These are phyloP conservation scores for Chamaenerion angustifolium DNA, from an alignment of 345 rosid species.

Conservation along the genomic window DNA sequence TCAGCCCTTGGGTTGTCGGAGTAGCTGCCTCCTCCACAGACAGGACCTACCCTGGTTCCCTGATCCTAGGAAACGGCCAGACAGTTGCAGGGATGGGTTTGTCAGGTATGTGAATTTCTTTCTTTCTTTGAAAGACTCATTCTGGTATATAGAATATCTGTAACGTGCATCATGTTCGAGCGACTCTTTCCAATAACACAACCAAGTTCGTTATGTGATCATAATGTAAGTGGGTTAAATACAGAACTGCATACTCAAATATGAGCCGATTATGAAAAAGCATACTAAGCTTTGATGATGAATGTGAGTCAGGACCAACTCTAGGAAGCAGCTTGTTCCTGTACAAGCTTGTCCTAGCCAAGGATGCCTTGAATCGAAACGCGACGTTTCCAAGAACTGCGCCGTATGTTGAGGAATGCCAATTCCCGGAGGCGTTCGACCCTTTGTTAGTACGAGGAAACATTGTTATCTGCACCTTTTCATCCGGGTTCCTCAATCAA, in stretches of 20 bases:
- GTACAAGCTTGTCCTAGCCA: constrained; percentile 50
- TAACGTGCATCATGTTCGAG: too few species aligned
- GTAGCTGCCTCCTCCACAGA: constrained; percentile 53
- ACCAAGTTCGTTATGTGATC: too few species aligned
- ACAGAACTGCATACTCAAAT: too few species aligned
- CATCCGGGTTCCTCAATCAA: constrained; percentile 49
- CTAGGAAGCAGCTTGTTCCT: constrained; percentile 28
- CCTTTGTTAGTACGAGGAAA: constrained; percentile 32
- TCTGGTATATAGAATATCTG: too few species aligned
- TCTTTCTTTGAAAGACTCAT: too few species aligned
- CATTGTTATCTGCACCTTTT: constrained; percentile 61
- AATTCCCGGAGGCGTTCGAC: constrained; percentile 47
- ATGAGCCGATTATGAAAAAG: too few species aligned
- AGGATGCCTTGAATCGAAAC: constrained; percentile 35
- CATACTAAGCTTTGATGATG: too few species aligned
- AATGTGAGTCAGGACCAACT: constrained; percentile 35
- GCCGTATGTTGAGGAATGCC: constrained; percentile 56
- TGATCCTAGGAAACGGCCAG: constrained; percentile 48
- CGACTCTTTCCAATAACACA: too few species aligned
- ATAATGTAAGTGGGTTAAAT: too few species aligned
- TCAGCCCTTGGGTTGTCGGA: constrained; percentile 74
- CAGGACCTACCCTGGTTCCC: constrained; percentile 41
- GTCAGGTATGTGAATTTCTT: constrained; percentile 30
- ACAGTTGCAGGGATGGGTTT: constrained; percentile 49
- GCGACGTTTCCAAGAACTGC: constrained; percentile 39